Evolutionary conservation across 1,139 yeast species (phyloP).

Genomic region (Yarrowia galli): DNA sequence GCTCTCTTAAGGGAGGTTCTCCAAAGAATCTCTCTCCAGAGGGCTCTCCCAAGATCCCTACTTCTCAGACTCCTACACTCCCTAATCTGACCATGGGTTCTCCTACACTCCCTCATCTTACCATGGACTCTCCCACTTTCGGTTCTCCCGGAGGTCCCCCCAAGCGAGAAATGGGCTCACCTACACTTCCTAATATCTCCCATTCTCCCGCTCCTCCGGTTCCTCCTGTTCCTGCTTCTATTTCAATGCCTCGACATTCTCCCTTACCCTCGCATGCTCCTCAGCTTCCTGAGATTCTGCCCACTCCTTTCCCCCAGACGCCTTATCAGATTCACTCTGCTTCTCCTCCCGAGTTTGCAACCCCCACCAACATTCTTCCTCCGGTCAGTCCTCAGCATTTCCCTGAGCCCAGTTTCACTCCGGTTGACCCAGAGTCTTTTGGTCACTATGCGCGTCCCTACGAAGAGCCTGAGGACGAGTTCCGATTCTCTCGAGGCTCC

Average conservation of each 20-base stretch:
- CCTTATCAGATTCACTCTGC: conserved; percentile 25
- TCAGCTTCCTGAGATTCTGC: conserved; percentile 8
- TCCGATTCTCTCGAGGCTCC: conserved; percentile 5
- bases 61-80: background rate
- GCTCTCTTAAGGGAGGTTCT: conserved; percentile 1
- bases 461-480: conserved; percentile 22
- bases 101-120: conserved; percentile 6
- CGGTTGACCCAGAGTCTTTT: background rate
- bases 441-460: conserved; percentile 20
- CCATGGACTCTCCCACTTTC: conserved; percentile 4
- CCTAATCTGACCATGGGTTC: conserved; percentile 8
- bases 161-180: conserved; percentile 3
- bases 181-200: background rate
- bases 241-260: conserved; percentile 23
- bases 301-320: conserved; percentile 21
- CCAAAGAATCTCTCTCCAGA: background rate
- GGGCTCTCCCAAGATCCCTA: background rate
- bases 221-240: background rate
- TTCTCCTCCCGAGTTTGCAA: conserved; percentile 7
- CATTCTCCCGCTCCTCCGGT: conserved; percentile 4
- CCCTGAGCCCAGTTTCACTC: conserved; percentile 22
- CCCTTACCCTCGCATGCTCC: conserved; percentile 23
- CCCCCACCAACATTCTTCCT: conserved; percentile 21
- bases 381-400: conserved; percentile 31
- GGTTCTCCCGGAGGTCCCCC: conserved; percentile 2